Percentiles rank a stretch among this genome's conserved stretches.
Evolutionary conservation across 176 grass and related monocot genomes (phyloP).

Genomic region (Rhynchospora breviuscula): DNA sequence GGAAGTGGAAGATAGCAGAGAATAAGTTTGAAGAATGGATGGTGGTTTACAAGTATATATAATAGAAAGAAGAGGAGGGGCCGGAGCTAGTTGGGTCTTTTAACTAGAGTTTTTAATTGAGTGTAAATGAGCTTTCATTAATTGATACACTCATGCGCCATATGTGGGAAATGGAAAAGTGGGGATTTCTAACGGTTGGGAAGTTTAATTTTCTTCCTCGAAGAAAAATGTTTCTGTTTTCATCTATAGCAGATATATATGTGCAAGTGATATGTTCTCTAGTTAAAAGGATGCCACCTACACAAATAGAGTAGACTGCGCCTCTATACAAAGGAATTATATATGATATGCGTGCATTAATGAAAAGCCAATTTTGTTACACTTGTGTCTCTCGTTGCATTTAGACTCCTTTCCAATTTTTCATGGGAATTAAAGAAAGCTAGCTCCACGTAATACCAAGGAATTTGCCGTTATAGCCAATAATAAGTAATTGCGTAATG

Average conservation of each 20-base stretch:
- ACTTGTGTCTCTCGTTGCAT: conserved; percentile 18
- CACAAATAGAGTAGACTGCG: conserved; percentile 19
- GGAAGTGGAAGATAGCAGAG: background rate
- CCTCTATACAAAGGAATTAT: background rate
- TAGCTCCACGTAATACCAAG: background rate
- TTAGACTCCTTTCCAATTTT: conserved; percentile 2
- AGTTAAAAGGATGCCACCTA: conserved; percentile 5
- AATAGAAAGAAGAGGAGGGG: conserved; percentile 23
- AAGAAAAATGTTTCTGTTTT: background rate
- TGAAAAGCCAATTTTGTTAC: conserved; percentile 5
- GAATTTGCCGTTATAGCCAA: conserved; percentile 12
- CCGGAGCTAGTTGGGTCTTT: background rate
- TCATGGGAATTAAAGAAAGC: background rate
- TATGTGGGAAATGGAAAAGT: conserved; percentile 9
- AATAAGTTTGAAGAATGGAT: background rate
- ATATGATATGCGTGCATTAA: background rate
- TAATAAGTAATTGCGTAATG: conserved; percentile 1
- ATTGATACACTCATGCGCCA: conserved; percentile 27
- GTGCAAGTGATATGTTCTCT: conserved; percentile 4
- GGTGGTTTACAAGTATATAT: conserved; percentile 18
- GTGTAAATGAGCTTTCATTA: conserved; percentile 16
- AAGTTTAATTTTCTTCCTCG: background rate
- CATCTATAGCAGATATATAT: background rate
- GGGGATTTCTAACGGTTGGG: conserved; percentile 17
- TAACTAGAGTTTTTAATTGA: background rate